A percentile compares a stretch with the other conserved stretches of the same genome.
Evolutionary conservation across 2,329 filamentous ascomycete species (phyloP).

Genomic region (Verticillium isaacii): DNA sequence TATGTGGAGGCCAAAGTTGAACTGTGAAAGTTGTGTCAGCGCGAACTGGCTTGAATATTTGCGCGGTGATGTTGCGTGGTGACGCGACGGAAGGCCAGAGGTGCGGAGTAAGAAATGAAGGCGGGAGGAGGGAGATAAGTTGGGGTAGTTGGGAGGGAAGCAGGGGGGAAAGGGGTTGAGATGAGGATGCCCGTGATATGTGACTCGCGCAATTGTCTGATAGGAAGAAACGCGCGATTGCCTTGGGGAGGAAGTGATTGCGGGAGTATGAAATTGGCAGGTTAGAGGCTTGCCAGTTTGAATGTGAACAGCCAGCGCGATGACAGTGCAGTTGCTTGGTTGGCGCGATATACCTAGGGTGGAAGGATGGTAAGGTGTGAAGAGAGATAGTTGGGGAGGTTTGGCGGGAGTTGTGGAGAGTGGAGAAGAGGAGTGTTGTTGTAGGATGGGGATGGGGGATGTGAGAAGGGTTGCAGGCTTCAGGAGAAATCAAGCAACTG

Average conservation of each 20-base stretch:
- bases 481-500: no score
- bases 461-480: no score
- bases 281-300: not conserved
- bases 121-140: no score
- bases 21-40: not conserved
- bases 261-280: not conserved
- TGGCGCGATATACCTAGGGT: not conserved
- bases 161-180: not conserved
- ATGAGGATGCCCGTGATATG: not conserved
- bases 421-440: no score
- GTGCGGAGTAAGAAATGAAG: no score
- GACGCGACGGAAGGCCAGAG: not conserved
- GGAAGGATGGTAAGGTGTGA: not conserved
- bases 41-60: not conserved
- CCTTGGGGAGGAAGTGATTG: not conserved
- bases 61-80: not conserved
- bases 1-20: not conserved
- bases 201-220: not conserved
- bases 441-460: no score
- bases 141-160: no score
- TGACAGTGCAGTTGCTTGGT: not conserved
- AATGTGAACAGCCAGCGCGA: not conserved
- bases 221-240: not conserved
- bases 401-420: no score
- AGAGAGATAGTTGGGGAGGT: no score